phyloP scores from a whole-genome alignment of 2,329 filamentous ascomycete genomes.

The Apiospora rasikravindrae region DNA sequence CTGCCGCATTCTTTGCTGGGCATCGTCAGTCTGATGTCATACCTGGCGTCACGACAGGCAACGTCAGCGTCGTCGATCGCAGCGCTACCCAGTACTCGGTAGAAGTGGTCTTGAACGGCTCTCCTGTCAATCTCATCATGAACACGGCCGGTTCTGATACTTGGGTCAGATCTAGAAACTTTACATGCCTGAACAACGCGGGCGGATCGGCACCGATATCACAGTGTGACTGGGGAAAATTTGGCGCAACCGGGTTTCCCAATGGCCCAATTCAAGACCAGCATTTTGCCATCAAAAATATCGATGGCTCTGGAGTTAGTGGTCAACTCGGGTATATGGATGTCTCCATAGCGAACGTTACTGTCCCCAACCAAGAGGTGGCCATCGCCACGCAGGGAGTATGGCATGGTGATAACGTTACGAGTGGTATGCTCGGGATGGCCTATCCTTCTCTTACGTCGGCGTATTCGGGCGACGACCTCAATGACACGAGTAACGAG shows the following conservation, averaged over 20 bases:
- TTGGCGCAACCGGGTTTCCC: slow-evolving; percentile 46
- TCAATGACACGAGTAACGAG: slow-evolving; percentile 43
- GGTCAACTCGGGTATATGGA: slow-evolving; percentile 55
- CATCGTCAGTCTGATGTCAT: slow-evolving; percentile 32
- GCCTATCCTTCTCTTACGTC: slow-evolving; percentile 57
- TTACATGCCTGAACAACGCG: slow-evolving; percentile 46
- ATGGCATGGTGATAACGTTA: slow-evolving; percentile 58
- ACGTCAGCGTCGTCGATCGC: slow-evolving; percentile 39
- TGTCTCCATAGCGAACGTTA: slow-evolving; percentile 51
- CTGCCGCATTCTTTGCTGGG: slow-evolving; percentile 35
- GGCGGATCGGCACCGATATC: slow-evolving; percentile 35
- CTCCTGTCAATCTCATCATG: slow-evolving; percentile 43
- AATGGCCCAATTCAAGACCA: slow-evolving; percentile 45
- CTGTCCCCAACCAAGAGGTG: slow-evolving; percentile 51
- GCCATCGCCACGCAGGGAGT: slow-evolving; percentile 54
- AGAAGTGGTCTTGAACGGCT: slow-evolving; percentile 34
- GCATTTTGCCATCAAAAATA: slow-evolving; percentile 53
- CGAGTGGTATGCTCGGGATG: slow-evolving; percentile 56
- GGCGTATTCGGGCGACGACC: slow-evolving; percentile 47
- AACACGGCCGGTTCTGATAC: slow-evolving; percentile 60
- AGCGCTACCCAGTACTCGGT: slow-evolving; percentile 41
- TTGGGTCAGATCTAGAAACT: slow-evolving; percentile 49
- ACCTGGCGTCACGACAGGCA: slow-evolving; percentile 33
- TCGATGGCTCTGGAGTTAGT: slow-evolving; percentile 53
- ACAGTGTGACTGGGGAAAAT: slow-evolving; percentile 48